Conservation (phyloP, 768 basidiomycete species). For the Mycena latifolia region DNA sequence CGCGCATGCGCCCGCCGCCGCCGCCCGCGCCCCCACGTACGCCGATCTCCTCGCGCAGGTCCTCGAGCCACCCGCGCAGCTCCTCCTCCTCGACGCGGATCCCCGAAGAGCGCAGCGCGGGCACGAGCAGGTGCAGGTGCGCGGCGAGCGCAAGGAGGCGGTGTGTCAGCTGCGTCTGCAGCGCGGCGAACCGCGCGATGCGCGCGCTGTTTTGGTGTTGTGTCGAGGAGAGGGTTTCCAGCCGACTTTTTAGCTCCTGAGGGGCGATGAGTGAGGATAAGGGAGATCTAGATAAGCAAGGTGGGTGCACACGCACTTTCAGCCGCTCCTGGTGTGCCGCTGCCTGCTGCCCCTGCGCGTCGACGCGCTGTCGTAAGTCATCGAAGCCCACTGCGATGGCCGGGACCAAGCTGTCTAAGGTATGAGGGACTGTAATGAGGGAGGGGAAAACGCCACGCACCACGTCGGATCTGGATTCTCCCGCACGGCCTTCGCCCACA, state of each 20-base stretch:
- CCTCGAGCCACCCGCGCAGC: conserved; percentile 77
- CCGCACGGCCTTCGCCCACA: conserved; percentile 83
- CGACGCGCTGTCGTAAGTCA: conserved; percentile 82
- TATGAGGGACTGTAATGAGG: conserved; percentile 59
- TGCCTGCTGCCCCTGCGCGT: conserved; percentile 78
- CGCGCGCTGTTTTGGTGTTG: conserved; percentile 73
- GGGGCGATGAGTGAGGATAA: conserved; percentile 18
- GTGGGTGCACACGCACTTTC: conserved; percentile 52
- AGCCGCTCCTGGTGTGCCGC: conserved; percentile 76
- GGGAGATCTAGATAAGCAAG: neutral
- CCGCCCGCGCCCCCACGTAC: conserved; percentile 36
- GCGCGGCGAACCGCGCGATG: conserved; percentile 68
- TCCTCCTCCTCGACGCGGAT: conserved; percentile 87
- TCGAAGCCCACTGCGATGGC: conserved; percentile 84
- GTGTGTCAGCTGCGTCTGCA: conserved; percentile 78
- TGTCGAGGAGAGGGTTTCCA: conserved; percentile 74
- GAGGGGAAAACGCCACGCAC: conserved; percentile 57
- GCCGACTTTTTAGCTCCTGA: conserved; percentile 72
- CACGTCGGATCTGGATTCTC: conserved; percentile 88
- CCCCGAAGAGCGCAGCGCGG: conserved; percentile 78
- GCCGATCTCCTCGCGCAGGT: conserved; percentile 79
- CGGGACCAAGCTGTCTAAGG: conserved; percentile 48
- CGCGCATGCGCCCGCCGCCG: conserved; percentile 66
- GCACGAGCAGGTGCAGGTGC: conserved; percentile 84
- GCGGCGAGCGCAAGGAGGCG: conserved; percentile 78